phyloP scores from a whole-genome alignment of 169 alveolate species.

The Eimeria falciformis region DNA sequence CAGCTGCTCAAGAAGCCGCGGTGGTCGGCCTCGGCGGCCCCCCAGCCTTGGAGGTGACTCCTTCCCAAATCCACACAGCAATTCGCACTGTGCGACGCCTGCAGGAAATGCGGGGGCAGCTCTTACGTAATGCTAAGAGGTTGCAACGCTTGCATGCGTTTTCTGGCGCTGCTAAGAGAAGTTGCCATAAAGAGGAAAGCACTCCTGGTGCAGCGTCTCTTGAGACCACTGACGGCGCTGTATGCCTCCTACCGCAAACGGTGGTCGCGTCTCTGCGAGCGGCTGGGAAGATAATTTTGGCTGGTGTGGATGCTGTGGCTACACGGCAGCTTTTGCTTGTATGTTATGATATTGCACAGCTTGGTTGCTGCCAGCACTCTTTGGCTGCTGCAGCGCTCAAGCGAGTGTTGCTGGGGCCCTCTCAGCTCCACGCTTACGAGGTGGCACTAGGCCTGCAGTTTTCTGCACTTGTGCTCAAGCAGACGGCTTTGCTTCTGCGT shows the following conservation, averaged over 20 bases:
- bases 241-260: background rate
- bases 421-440: background rate
- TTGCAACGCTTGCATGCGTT: background rate
- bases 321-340: background rate
- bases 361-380: conserved; percentile 26
- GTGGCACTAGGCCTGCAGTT: conserved; percentile 32
- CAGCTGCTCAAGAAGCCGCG: background rate
- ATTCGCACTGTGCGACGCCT: background rate
- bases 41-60: background rate
- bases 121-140: background rate
- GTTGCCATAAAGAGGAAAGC: background rate
- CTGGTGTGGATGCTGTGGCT: background rate
- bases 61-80: background rate
- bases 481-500: background rate
- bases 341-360: conserved; percentile 16
- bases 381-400: conserved; percentile 17
- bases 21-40: background rate
- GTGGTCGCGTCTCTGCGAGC: conserved; percentile 25
- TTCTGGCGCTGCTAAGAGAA: background rate
- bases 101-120: background rate
- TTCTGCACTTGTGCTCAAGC: conserved; percentile 42
- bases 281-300: background rate
- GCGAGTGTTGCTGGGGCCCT: conserved; percentile 34
- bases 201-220: background rate
- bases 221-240: background rate